phyloP scores from a whole-genome alignment of 2,329 filamentous ascomycete genomes.

The Rugonectria rugulosa region DNA sequence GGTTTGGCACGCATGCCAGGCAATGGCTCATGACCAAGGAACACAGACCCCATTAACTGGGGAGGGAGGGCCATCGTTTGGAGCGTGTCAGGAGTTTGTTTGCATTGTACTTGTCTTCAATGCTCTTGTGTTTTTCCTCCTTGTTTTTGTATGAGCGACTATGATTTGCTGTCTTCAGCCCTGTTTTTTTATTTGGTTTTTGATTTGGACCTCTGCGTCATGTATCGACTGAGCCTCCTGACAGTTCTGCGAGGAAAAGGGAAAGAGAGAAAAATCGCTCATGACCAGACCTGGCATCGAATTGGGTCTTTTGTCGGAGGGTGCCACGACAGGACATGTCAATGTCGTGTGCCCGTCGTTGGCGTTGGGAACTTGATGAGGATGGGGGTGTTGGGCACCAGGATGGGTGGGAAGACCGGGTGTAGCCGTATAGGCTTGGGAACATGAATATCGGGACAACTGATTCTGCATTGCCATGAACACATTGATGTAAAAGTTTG shows the following conservation, averaged over 20 bases:
- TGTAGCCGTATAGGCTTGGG: constrained; percentile 19
- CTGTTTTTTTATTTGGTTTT: constrained; percentile 17
- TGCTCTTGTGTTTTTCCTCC: constrained; percentile 20
- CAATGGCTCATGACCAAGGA: constrained; percentile 25
- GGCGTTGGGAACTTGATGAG: constrained; percentile 31
- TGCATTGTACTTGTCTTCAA: constrained; percentile 20
- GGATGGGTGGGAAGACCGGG: constrained; percentile 11
- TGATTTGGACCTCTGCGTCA: constrained; percentile 20
- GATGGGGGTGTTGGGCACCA: constrained; percentile 34
- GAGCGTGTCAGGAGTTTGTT: constrained; percentile 38
- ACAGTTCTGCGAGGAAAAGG: constrained; percentile 24
- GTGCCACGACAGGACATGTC: constrained; percentile 13
- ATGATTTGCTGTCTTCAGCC: constrained; percentile 23
- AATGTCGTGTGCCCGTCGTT: constrained; percentile 16
- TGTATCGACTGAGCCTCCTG: too few species aligned
- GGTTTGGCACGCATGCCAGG: constrained; percentile 25
- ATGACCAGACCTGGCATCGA: constrained; percentile 21
- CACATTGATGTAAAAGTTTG: constrained; percentile 6
- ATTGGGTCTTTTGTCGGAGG: constrained; percentile 19
- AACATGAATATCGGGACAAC: constrained; percentile 15
- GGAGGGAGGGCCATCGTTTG: constrained; percentile 31
- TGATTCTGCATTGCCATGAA: constrained; percentile 1
- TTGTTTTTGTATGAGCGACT: constrained; percentile 17
- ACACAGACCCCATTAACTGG: constrained; percentile 27
- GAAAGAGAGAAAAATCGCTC: constrained; percentile 3